Percentiles rank a stretch among this genome's conserved stretches.
phyloP scores from a whole-genome alignment of 2,329 filamentous ascomycete genomes.

The Stachybotrys elegans region DNA sequence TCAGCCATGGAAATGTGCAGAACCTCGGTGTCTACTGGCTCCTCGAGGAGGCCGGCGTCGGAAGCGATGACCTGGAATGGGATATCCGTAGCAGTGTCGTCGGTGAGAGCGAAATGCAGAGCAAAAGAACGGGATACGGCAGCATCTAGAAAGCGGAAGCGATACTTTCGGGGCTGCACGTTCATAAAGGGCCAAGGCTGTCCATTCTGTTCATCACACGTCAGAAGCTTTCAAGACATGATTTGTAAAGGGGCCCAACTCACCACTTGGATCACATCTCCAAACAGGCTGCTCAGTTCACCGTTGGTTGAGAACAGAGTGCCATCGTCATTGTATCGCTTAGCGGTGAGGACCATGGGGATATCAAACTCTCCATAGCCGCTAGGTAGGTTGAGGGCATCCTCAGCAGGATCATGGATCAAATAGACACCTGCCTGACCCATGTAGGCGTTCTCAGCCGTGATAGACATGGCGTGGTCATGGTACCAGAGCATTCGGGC shows the following conservation, averaged over 20 bases:
- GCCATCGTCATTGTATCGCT: slow-evolving; percentile 46
- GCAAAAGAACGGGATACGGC: slow-evolving; percentile 42
- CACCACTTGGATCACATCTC: slow-evolving; percentile 49
- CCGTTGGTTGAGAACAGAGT: slow-evolving; percentile 39
- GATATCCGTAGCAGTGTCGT: slow-evolving; percentile 21
- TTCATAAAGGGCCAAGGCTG: slow-evolving; percentile 54
- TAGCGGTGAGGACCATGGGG: slow-evolving; percentile 43
- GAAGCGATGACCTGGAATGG: slow-evolving; percentile 50
- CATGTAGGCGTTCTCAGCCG: slow-evolving; percentile 49
- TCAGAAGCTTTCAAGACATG: too few relatives aligned
- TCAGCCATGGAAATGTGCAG: slow-evolving; percentile 50
- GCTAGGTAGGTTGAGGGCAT: slow-evolving; percentile 41
- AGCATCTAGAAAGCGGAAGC: slow-evolving; percentile 48
- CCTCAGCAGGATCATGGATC: slow-evolving; percentile 43
- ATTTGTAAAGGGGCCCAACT: background rate
- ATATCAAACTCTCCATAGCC: slow-evolving; percentile 48
- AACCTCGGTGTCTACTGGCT: slow-evolving; percentile 35
- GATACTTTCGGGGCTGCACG: slow-evolving; percentile 58
- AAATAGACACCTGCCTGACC: slow-evolving; percentile 55
- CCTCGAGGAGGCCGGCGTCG: slow-evolving; percentile 45
- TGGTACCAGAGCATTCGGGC: slow-evolving; percentile 56
- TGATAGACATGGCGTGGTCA: slow-evolving; percentile 24
- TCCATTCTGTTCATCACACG: too few relatives aligned
- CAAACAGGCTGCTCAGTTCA: slow-evolving; percentile 44
- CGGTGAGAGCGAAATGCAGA: slow-evolving; percentile 37